Percentiles rank a stretch among this genome's conserved stretches.
Conservation (phyloP, 371 early-diverging fungal species). For the Coemansia sp. region DNA sequence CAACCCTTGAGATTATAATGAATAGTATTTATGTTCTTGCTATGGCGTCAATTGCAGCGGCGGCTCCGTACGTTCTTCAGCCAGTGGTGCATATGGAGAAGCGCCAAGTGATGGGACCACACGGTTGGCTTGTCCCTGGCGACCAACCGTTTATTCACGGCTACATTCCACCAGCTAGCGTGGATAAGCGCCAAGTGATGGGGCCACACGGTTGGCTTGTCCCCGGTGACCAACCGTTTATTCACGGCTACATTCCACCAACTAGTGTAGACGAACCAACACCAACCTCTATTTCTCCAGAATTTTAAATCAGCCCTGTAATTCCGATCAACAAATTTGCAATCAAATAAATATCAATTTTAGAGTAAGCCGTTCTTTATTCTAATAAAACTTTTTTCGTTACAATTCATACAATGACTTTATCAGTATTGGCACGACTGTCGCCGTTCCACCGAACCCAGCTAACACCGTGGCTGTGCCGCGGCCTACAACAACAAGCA, state of each 20-base stretch:
- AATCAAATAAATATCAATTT: neutral
- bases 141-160: too few species aligned
- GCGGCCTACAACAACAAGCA: neutral
- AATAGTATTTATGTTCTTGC: neutral
- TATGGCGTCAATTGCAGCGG: neutral
- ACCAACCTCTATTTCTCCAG: too few species aligned
- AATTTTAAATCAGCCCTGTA: neutral
- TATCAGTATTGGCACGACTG: neutral
- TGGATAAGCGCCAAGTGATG: neutral
- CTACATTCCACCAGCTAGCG: too few species aligned
- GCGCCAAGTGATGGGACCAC: neutral
- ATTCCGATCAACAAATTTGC: neutral
- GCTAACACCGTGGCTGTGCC: too few species aligned
- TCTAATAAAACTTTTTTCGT: neutral
- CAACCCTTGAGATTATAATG: neutral
- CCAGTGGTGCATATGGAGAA: neutral
- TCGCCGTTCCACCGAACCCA: neutral
- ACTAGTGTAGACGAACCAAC: too few species aligned
- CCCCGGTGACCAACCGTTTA: too few species aligned
- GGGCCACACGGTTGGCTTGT: neutral
- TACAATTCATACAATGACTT: neutral
- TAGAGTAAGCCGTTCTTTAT: neutral
- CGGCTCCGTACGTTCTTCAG: neutral
- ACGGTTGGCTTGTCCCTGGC: neutral
- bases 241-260: too few species aligned